phyloP scores from a whole-genome alignment of 495 filamentous ascomycete genomes.

The Astrothelium subdiscretum region DNA sequence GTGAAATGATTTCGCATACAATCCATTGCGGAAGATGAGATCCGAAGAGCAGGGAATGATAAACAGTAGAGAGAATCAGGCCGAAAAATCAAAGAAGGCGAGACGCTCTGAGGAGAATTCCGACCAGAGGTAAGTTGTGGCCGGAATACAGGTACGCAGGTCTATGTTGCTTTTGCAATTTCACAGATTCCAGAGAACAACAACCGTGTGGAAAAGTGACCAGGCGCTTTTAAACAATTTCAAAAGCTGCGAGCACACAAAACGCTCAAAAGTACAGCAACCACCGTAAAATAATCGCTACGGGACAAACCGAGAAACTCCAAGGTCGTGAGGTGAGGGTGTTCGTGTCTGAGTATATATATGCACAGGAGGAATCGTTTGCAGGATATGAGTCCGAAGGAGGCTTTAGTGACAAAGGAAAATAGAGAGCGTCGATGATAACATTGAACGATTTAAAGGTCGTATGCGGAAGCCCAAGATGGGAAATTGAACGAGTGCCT shows the following conservation, averaged over 20 bases:
- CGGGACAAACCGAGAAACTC: not conserved
- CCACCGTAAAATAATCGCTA: not conserved
- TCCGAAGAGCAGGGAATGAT: not conserved
- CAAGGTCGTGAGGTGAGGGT: not conserved
- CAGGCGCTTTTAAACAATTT: not conserved
- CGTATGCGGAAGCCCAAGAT: slow-evolving; percentile 14
- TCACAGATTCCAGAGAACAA: not conserved
- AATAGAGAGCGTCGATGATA: slow-evolving; percentile 21
- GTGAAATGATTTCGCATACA: slow-evolving; percentile 32
- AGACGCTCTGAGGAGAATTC: not conserved
- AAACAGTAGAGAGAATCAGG: not conserved
- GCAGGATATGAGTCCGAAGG: not conserved
- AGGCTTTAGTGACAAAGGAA: slow-evolving; percentile 21
- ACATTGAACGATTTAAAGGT: slow-evolving; percentile 24
- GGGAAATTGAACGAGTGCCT: not conserved
- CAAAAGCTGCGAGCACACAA: not conserved
- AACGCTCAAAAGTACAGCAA: slow-evolving; percentile 1
- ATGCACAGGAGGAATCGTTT: not conserved
- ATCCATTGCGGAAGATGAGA: slow-evolving; percentile 20
- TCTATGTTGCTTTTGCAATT: not conserved
- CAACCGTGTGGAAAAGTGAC: not conserved
- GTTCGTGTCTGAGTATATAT: not conserved
- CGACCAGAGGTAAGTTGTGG: not conserved
- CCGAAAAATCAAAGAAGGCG: not conserved
- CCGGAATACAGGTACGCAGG: not conserved